A percentile compares a stretch with the other conserved stretches of the same genome.
Evolutionary conservation across 208 protist genomes (phyloP).

Genomic region (Crithidia expoeki): DNA sequence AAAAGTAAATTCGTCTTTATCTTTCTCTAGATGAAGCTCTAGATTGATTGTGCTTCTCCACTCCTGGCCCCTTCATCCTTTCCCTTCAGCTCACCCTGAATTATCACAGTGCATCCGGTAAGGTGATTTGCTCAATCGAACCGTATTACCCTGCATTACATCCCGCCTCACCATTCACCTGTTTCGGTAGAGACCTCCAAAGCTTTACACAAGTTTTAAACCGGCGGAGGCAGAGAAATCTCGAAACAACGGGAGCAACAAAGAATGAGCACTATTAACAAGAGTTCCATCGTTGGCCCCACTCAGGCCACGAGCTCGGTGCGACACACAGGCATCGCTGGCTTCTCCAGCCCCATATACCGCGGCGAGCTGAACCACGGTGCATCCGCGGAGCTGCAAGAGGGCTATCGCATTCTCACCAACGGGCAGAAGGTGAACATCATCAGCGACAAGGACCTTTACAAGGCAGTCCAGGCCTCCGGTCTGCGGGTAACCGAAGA

Average conservation of each 20-base stretch:
- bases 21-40: no score
- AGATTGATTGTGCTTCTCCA: no score
- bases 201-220: no score
- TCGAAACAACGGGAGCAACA: no score
- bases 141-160: no score
- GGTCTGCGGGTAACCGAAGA: conserved; percentile 83
- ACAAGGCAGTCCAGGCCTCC: conserved; percentile 19
- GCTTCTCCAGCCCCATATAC: conserved; percentile 31
- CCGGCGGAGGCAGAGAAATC: no score
- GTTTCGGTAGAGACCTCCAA: no score
- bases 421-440: conserved; percentile 28
- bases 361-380: conserved; percentile 22
- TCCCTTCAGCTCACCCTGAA: no score
- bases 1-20: conserved; percentile 94
- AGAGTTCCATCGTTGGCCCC: background rate
- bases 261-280: background rate
- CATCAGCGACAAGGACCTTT: conserved; percentile 21
- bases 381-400: conserved; percentile 23
- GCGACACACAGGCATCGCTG: conserved; percentile 27
- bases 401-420: conserved; percentile 31
- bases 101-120: no score
- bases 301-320: background rate
- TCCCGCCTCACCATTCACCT: no score
- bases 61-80: no score
- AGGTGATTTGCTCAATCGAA: no score